Base-by-base conservation (phyloP, 805 yeast species). In the Schizosaccharomyces cryophilus region DNA sequence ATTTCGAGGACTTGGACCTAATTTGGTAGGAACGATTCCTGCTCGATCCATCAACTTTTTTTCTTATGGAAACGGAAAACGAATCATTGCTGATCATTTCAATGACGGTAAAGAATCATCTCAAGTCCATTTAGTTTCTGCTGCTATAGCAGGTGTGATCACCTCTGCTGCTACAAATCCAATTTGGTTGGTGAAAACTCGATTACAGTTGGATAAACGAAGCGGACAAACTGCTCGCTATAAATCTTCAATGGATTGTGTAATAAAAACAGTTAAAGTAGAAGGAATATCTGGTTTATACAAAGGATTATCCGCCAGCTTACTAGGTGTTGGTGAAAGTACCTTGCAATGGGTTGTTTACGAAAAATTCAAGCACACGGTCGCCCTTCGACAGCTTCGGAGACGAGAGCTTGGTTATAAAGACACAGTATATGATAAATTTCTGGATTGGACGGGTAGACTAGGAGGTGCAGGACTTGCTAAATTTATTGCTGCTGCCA, bases 111-210 rank as follows among this genome's bases (percentile, higher is more conserved):
- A 83, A 62, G 95, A 89, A 67, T 81, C 82, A 17, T 81, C 96
- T 0, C 80, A 87, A 80, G 80, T 93, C 24, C 97, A 93, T 72
- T 74, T 94, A 61, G 68, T 81, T 47, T 81, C 96, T 1, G 98
- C 96, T 5, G 81, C 89, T 0, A 77, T 78, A 66, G 99, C 99
- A 0, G 98, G 99, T 4, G 75, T 90, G 69, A 90, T 84, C 19
- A 93, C 98, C 0, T 84, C 95, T 4, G 90, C 98, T 0, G 95
- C 88, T 15, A 93, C 99, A 0, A 93, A 93, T 70, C 99, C 99
- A 13, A 93, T 93, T 62, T 93, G 99, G 99, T 75, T 93, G 63
- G 83, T 93, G 63, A 93, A 93, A 73, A 93, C 99, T 0, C 77
- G 99, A 67, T 78, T 93, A 61, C 99, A 93, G 69, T 76, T 93